Evolutionary conservation across 2,329 filamentous ascomycete genomes (phyloP), one percentile per base, ranked within the genome.

Genomic region (Neoscytalidium dimidiatum): DNA sequence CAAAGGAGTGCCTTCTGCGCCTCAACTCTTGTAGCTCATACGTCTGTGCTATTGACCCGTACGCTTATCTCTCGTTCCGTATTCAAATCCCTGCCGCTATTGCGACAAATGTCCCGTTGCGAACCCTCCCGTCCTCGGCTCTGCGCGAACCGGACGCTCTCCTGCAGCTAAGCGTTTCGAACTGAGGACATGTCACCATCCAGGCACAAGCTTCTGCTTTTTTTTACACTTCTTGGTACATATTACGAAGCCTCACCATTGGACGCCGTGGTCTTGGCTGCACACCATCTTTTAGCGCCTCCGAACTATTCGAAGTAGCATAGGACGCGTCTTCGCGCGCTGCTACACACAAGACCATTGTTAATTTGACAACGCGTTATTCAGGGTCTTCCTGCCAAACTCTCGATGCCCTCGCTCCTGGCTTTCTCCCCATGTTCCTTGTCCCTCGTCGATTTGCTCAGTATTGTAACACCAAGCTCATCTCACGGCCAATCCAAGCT

Each of bases 1-100:
- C n/a, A n/a, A 29, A 35, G 29, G 21, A 11, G 23, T 23, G 9
- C 29, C 23, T 19, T n/a, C 51, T 9, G 31, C n/a, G 21, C 29
- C 29, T 41, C 56, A 60, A 33, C 43, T 60, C 23, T 28, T 38
- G 56, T 46, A 60, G 56, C 41, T 60, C 56, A 11, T 46, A 41
- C 56, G 52, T 41, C 33, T 57, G 23, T 33, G 33, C 52, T 57
- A 57, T 57, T 57, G 52, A 23, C 19, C 33, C 35, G 33, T n/a
- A 26, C 49, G 23, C 28, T 11, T 31, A n/a, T 52, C 31, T 52
- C 49, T 52, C 26, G 43, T 19, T 13, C 21, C 19, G 19, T 19
- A 21, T 19, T 5, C 44, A 17, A n/a, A n/a, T n/a, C 38, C 38
- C 38, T 43, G 14, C 3, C 9, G 38, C 11, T n/a, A 5, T 41